phyloP scores from a whole-genome alignment of 257 asterid genomes.

The Coffea eugenioides region DNA sequence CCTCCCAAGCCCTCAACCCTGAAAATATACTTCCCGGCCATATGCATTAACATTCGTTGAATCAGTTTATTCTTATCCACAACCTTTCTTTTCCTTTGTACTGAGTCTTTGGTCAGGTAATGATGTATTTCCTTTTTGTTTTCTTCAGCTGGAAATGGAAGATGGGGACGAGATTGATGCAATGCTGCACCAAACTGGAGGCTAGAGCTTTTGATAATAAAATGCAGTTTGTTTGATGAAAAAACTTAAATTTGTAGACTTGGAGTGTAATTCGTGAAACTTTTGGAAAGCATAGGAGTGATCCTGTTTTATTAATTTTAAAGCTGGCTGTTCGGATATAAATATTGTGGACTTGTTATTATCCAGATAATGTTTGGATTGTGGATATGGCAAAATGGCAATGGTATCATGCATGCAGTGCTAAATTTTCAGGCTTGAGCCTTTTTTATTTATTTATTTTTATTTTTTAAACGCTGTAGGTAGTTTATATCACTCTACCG shows the following conservation, averaged over 20 bases:
- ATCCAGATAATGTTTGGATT: background rate
- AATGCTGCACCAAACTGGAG: slow-evolving; percentile 37
- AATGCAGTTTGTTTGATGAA: background rate
- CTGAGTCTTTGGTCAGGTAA: background rate
- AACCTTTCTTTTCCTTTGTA: background rate
- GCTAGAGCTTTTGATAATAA: slow-evolving; percentile 7
- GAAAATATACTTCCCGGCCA: background rate
- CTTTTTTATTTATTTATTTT: too few species aligned
- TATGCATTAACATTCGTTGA: background rate
- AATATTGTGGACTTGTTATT: background rate
- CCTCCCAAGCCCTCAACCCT: too few species aligned
- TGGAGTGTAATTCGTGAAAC: background rate
- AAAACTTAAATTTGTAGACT: background rate
- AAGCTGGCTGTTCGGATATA: background rate
- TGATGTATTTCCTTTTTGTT: background rate
- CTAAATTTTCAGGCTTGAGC: background rate
- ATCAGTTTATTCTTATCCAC: background rate
- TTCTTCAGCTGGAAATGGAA: slow-evolving; percentile 35
- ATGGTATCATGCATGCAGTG: background rate
- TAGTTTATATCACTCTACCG: too few species aligned
- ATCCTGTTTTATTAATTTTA: background rate
- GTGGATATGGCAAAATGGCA: background rate
- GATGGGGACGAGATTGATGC: slow-evolving; percentile 37
- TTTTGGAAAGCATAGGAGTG: background rate
- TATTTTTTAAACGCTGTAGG: too few species aligned